phyloP scores from a whole-genome alignment of 768 basidiomycete species.

The Boletus barrowsii region DNA sequence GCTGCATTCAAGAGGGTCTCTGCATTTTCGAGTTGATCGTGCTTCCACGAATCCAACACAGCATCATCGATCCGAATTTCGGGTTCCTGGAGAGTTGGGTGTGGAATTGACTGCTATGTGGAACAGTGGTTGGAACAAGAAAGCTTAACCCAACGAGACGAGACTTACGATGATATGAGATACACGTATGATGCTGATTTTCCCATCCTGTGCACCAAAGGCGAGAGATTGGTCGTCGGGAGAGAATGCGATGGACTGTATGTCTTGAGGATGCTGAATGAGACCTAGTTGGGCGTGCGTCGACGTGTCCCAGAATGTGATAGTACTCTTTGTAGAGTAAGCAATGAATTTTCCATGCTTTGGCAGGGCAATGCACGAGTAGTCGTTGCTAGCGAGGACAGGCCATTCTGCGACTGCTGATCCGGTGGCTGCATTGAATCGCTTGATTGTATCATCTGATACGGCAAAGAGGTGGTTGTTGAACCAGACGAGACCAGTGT shows the following conservation, averaged over 20 bases:
- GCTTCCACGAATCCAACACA: neutral
- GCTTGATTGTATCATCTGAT: neutral
- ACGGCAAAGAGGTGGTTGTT: too few relatives aligned
- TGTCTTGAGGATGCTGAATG: neutral
- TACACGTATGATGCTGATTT: neutral
- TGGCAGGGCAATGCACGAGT: neutral
- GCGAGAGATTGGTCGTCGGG: neutral
- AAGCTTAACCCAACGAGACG: too few relatives aligned
- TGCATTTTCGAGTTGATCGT: neutral
- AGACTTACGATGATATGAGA: neutral
- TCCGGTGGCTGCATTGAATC: neutral
- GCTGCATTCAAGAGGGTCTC: neutral
- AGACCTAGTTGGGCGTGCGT: neutral
- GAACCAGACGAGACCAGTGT: too few relatives aligned
- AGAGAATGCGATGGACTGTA: neutral
- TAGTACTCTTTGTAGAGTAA: neutral
- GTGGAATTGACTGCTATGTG: neutral
- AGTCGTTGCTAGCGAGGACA: neutral
- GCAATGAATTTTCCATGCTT: neutral
- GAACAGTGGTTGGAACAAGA: too few relatives aligned
- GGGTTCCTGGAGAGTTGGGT: neutral
- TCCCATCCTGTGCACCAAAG: neutral
- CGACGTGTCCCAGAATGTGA: neutral
- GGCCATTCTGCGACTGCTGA: neutral
- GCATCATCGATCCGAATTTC: neutral